These are phyloP conservation scores for Pisolithus thermaeus DNA, from an alignment of 1,284 basidiomycete genomes.

Conservation along the genomic window DNA sequence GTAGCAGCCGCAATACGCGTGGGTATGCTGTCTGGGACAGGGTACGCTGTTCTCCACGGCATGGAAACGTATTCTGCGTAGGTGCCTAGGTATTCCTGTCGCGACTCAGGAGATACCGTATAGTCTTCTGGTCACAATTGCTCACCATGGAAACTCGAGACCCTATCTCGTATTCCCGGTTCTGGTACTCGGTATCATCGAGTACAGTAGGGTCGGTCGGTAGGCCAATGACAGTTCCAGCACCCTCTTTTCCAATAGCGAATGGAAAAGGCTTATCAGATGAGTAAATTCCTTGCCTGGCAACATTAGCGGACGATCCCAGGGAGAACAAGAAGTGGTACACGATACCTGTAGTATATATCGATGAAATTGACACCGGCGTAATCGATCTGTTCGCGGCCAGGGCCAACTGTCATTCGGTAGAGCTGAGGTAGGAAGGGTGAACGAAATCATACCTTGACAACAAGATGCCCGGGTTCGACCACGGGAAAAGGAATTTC, in stretches of 20 bases:
- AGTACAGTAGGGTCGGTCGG: constrained; percentile 56
- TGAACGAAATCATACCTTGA: constrained; percentile 53
- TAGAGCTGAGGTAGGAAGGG: constrained; percentile 5
- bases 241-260: constrained; percentile 72
- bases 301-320: constrained; percentile 2
- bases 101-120: neutral
- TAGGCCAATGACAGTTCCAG: constrained; percentile 71
- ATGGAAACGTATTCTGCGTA: constrained; percentile 78
- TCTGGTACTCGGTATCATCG: constrained; percentile 53
- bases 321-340: neutral
- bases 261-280: constrained; percentile 55
- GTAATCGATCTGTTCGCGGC: constrained; percentile 50
- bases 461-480: constrained; percentile 62
- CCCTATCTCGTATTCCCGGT: constrained; percentile 55
- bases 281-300: constrained; percentile 56
- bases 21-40: constrained; percentile 56
- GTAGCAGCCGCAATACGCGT: constrained; percentile 64
- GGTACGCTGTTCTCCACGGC: constrained; percentile 58
- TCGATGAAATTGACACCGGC: constrained; percentile 86
- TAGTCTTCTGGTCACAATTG: constrained; percentile 6
- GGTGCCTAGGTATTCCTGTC: constrained; percentile 46
- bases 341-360: constrained; percentile 60
- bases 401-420: constrained; percentile 16
- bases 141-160: constrained; percentile 59
- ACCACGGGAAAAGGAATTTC: constrained; percentile 58